Evolutionary conservation across 148 eudicot genomes (phyloP).

Genomic region (Silene uniflora): DNA sequence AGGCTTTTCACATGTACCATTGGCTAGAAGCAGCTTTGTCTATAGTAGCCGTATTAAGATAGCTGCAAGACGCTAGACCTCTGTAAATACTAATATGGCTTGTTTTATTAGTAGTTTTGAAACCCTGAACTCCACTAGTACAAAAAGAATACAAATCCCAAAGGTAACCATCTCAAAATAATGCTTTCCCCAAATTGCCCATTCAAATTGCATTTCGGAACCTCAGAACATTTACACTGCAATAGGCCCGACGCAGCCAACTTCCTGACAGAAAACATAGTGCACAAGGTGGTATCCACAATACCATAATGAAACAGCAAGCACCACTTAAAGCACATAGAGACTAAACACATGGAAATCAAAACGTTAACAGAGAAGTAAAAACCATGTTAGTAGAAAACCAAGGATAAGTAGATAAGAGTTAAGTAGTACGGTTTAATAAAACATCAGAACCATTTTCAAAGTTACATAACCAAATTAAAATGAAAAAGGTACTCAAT

Average conservation of each 20-base stretch:
- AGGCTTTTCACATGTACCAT: background rate
- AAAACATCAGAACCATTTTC: conserved; percentile 31
- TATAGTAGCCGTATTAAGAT: too few species aligned
- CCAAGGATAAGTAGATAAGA: background rate
- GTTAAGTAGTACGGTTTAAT: conserved; percentile 21
- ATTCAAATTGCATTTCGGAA: background rate
- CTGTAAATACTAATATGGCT: too few species aligned
- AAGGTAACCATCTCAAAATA: background rate
- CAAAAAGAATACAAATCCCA: background rate
- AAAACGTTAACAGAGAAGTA: background rate
- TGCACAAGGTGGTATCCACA: background rate
- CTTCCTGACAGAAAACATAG: background rate
- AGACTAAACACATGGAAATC: background rate
- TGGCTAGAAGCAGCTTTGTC: too few species aligned
- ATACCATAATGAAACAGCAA: too few species aligned
- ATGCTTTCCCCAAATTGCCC: background rate
- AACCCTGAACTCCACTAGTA: background rate
- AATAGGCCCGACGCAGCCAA: background rate
- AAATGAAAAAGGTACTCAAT: conserved; percentile 20
- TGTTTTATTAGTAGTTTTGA: too few species aligned
- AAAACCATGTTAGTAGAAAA: conserved; percentile 2
- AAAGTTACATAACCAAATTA: conserved; percentile 28
- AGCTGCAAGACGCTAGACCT: too few species aligned
- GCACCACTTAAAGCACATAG: background rate
- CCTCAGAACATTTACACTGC: background rate